Conservation (phyloP, 1,284 basidiomycete species). For the Irpex sp. region DNA sequence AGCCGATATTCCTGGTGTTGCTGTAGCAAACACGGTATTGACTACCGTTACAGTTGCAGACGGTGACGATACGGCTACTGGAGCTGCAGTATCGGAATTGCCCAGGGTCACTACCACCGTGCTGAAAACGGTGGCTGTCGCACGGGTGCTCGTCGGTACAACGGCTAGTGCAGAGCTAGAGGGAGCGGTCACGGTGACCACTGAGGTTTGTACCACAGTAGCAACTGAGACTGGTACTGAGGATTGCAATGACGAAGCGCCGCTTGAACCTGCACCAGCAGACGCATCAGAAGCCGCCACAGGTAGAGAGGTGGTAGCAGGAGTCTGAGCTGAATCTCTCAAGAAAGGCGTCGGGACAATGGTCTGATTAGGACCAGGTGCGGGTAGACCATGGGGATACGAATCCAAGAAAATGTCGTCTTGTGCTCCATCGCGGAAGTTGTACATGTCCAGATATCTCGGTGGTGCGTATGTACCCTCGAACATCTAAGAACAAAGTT, state of each 20-base stretch:
- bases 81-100: background rate
- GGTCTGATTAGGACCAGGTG: constrained; percentile 17
- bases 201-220: constrained; percentile 3
- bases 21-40: constrained; percentile 20
- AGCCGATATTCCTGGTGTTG: constrained; percentile 5
- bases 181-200: constrained; percentile 3
- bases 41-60: constrained; percentile 16
- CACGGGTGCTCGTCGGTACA: background rate
- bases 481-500: constrained; percentile 40
- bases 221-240: constrained; percentile 1
- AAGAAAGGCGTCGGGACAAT: constrained; percentile 14
- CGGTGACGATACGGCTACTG: background rate
- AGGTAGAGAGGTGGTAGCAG: constrained; percentile 13
- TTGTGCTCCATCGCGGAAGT: constrained; percentile 58
- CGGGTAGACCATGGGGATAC: constrained; percentile 23
- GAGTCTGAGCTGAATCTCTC: constrained; percentile 12
- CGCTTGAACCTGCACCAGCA: background rate
- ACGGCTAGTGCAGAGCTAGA: background rate
- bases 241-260: background rate
- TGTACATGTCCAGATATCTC: constrained; percentile 57
- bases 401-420: constrained; percentile 60
- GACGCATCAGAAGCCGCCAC: background rate
- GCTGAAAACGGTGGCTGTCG: constrained; percentile 4
- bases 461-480: constrained; percentile 53
- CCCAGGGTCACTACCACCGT: constrained; percentile 5